A percentile compares a stretch with the other conserved stretches of the same genome.
These are phyloP conservation scores for Vanrija humicola DNA, from an alignment of 1,284 basidiomycete species.

Conservation along the genomic window DNA sequence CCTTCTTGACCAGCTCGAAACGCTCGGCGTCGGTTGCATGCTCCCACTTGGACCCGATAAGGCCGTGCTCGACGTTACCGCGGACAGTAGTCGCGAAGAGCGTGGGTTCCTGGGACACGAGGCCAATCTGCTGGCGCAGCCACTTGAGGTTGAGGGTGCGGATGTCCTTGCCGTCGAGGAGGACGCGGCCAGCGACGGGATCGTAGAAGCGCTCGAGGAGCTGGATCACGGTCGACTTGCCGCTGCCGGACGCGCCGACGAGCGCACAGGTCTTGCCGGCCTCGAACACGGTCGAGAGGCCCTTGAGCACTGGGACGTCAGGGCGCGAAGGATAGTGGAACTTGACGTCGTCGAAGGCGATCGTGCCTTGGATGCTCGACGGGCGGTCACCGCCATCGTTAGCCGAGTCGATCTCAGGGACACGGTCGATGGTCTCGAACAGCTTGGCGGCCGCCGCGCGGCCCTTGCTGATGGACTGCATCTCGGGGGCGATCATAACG, in stretches of 20 bases:
- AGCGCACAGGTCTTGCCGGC: slow-evolving; percentile 70
- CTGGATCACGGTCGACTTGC: slow-evolving; percentile 71
- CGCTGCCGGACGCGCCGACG: slow-evolving; percentile 85
- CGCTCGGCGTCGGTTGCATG: slow-evolving; percentile 70
- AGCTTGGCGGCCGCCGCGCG: slow-evolving; percentile 90
- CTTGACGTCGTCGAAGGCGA: slow-evolving; percentile 68
- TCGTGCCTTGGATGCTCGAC: slow-evolving; percentile 67
- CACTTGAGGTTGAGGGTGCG: slow-evolving; percentile 78
- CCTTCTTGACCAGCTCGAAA: slow-evolving; percentile 75
- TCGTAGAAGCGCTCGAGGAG: slow-evolving; percentile 88
- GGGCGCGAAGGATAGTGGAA: slow-evolving; percentile 92
- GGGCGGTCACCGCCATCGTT: slow-evolving; percentile 67
- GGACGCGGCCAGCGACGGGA: slow-evolving; percentile 65
- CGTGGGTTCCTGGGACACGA: slow-evolving; percentile 84
- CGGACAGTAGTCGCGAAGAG: slow-evolving; percentile 76
- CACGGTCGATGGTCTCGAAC: slow-evolving; percentile 82
- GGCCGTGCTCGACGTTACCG: slow-evolving; percentile 81
- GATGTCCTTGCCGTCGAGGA: slow-evolving; percentile 73
- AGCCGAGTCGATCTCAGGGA: slow-evolving; percentile 75
- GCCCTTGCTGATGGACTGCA: slow-evolving; percentile 78
- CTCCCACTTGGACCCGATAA: slow-evolving; percentile 70
- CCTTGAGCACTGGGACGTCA: slow-evolving; percentile 76
- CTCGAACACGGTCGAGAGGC: slow-evolving; percentile 50
- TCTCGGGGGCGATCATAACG: slow-evolving; percentile 61
- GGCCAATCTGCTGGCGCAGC: slow-evolving; percentile 80